These are phyloP conservation scores for Pichia sp. DNA, from an alignment of 1,139 yeast species.

Conservation along the genomic window DNA sequence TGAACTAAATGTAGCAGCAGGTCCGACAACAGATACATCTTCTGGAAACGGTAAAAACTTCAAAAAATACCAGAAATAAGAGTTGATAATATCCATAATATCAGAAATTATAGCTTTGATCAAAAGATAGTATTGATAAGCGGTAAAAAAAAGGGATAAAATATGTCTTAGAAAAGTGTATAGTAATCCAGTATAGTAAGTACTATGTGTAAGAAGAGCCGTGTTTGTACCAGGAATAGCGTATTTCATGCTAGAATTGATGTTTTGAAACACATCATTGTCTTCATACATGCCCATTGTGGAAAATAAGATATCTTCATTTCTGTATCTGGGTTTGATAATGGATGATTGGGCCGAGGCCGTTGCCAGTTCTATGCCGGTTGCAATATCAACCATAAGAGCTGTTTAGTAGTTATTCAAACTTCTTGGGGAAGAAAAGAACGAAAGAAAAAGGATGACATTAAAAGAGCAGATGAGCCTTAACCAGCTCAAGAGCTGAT, in stretches of 20 bases:
- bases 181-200: slow-evolving; percentile 1
- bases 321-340: slow-evolving; percentile 21
- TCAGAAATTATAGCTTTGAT: background rate
- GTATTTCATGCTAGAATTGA: slow-evolving; percentile 3
- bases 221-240: slow-evolving; percentile 19
- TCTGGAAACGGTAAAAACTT: slow-evolving; percentile 16
- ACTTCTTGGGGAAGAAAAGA: background rate
- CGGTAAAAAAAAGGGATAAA: slow-evolving; percentile 13
- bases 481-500: too few relatives aligned
- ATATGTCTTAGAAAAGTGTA: slow-evolving; percentile 11
- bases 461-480: too few relatives aligned
- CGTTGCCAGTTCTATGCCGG: slow-evolving; percentile 7
- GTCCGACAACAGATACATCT: slow-evolving; percentile 10
- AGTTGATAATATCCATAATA: slow-evolving; percentile 2
- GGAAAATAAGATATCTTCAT: slow-evolving; percentile 21
- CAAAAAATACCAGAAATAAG: slow-evolving; percentile 20
- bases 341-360: slow-evolving; percentile 24
- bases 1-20: slow-evolving; percentile 10
- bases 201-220: slow-evolving; percentile 9
- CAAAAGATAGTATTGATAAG: slow-evolving; percentile 6
- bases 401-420: background rate
- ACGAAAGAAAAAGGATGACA: background rate
- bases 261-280: slow-evolving; percentile 8
- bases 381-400: slow-evolving; percentile 3
- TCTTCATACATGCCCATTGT: slow-evolving; percentile 21